Base-by-base conservation (phyloP, 169 alveolate species). In the Plasmodium falciparum region DNA sequence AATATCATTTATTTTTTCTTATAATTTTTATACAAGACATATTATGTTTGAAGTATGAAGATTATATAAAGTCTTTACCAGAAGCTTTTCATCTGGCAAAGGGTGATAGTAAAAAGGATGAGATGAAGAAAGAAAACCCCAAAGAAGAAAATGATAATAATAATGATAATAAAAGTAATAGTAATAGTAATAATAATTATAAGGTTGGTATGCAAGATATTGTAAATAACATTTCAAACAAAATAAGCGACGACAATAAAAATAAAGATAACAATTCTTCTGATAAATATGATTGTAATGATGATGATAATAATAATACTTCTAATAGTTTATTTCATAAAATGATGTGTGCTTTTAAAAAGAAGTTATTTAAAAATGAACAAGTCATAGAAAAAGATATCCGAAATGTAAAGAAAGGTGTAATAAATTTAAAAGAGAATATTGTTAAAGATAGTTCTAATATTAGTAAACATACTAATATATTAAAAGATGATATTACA, bases 401-500 rank as follows among this genome's bases (percentile, higher is more conserved):
- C 20, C 17, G 50, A 52, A 50, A 33, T 15, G 24, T 73, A 15
- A 73, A 39, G 59, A 49, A 61, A 24, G 47, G 59, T 13, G 63
- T 74, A 1, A 8, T 5, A 43, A 63, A 74, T 17, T 61, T 74
- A 15, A 74, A 74, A 61, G 88, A 74, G 3, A 59, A 63, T 17
- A 1, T 74, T 43, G 26, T 74, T 12, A 74, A 43, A 74, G 62
- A 63, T 24, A 13, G 69, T 3, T 13, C 54, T 8, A 47, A 63
- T 43, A 26, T 76, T 22, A 43, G 20, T 63, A 63, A 76, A 17
- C 89, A 76, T 7, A 56, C 66, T 24, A 76, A n/a, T 45, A 26
- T 45, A 13, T 12, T 76, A 6, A 76, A 76, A 29, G 89, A 76
- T 1, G 75, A 76, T 47, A 47, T 76, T 47, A 8, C 72, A 76